Base-by-base conservation (phyloP, 805 yeast genomes). In the Kodamaea laetipori region DNA sequence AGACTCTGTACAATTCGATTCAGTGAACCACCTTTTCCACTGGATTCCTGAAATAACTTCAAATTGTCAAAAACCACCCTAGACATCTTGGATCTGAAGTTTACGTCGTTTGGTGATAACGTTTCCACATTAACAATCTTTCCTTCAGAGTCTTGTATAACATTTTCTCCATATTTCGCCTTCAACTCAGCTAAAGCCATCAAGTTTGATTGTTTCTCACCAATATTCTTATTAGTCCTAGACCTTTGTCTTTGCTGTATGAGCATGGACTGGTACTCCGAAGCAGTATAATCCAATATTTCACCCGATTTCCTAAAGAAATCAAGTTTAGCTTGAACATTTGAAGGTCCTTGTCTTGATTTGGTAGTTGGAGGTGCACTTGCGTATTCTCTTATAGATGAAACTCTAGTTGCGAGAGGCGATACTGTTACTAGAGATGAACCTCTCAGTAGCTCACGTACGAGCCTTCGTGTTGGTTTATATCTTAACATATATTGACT, bases 231-330 rank as follows among this genome's bases (percentile, higher is more conserved):
- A n/a, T 3, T 10, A 11, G 24, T 21, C 8, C 24, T 6, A 8
- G 34, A 30, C 3, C 17, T 35, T 28, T 6, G 10, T 11, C 28
- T 38, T 4, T 33, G 45, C 25, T 24, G 35, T 33, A 30, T 12
- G 38, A 25, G 18, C 41, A n/a, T 47, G 37, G 16, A 9, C 18
- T 19, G 35, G 48, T 25, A 37, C 23, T 37, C 32, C 8, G 24
- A 17, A 10, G 32, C 12, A 9, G 31, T 27, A 12, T 44, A 36
- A 12, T 43, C 50, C 26, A 52, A 36, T 25, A 63, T 48, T 40
- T 60, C 58, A 5, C 69, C 68, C 0, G 66, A 58, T 27, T 63
- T 57, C 9, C 58, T 35, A 37, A 60, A 63, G 47, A 60, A 51
- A n/a, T 55, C 49, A 19, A 66, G 56, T 35, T 64, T 60, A 13